These are phyloP conservation scores for Hericium alpestre DNA, from an alignment of 768 basidiomycete genomes.

Conservation along the genomic window DNA sequence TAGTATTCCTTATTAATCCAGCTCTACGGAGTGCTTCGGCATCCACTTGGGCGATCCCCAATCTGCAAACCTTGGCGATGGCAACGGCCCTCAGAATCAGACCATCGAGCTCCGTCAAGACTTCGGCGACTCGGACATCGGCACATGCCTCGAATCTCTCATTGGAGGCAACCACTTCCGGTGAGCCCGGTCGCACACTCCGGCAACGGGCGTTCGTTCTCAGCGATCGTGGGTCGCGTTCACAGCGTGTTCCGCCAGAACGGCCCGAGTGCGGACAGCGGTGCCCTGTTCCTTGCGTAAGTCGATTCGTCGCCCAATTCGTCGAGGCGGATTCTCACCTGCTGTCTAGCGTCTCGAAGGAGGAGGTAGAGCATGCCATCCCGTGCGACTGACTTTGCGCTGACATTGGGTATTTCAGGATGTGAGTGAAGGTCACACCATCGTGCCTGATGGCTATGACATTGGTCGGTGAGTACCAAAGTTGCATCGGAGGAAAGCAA, in stretches of 20 bases:
- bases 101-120: constrained; percentile 35
- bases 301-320: constrained; percentile 2
- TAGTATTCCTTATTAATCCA: not conserved
- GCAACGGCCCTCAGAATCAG: constrained; percentile 33
- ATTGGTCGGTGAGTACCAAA: constrained; percentile 17
- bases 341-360: constrained; percentile 16
- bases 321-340: not conserved
- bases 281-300: constrained; percentile 26
- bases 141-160: constrained; percentile 33
- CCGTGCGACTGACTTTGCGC: not conserved
- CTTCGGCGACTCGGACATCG: constrained; percentile 24
- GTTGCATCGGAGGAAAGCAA: not conserved
- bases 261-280: constrained; percentile 19
- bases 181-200: not conserved
- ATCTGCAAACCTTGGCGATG: constrained; percentile 38
- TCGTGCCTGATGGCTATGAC: constrained; percentile 22
- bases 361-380: constrained; percentile 7
- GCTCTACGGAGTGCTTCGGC: constrained; percentile 19
- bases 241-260: constrained; percentile 21
- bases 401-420: not conserved
- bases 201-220: too few relatives aligned
- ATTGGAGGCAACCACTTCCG: constrained; percentile 13
- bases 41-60: constrained; percentile 27
- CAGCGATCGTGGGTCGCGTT: not conserved
- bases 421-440: constrained; percentile 15